Conservation (phyloP, 164 flowering plant genomes). For the Stephania yunnanensis region DNA sequence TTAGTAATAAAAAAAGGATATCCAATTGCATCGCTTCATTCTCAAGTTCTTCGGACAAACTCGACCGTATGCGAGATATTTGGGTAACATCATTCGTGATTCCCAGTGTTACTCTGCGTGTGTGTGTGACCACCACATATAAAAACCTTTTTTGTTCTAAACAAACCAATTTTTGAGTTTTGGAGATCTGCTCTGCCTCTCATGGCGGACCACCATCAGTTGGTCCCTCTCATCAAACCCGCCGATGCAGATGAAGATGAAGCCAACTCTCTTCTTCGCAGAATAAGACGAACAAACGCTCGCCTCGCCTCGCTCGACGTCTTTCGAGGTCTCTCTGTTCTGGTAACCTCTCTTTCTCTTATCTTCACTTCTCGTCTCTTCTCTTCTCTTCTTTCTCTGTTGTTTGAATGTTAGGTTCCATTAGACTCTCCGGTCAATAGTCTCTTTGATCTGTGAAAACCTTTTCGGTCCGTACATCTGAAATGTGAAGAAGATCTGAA, state of each 20-base stretch:
- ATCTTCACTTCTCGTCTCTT: neutral
- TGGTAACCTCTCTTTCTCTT: constrained; percentile 22
- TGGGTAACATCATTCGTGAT: no score
- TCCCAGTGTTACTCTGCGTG: no score
- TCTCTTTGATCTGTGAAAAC: neutral
- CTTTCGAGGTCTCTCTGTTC: constrained; percentile 48
- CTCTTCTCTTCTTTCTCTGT: neutral
- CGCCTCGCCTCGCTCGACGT: constrained; percentile 57
- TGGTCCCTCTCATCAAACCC: no score
- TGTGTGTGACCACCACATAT: no score
- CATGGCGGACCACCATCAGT: no score
- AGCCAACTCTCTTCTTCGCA: neutral
- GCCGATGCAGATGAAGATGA: neutral
- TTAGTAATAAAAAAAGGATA: no score
- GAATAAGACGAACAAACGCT: constrained; percentile 4
- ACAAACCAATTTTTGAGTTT: no score
- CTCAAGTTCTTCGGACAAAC: no score
- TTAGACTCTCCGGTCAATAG: neutral
- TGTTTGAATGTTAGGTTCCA: neutral
- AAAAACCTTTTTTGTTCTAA: no score
- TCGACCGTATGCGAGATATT: no score
- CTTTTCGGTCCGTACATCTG: neutral
- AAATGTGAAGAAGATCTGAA: neutral
- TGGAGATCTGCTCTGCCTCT: no score
- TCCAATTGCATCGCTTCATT: no score